Base-by-base conservation (phyloP, 73 alveolate species). In the Stentor roeselii region DNA sequence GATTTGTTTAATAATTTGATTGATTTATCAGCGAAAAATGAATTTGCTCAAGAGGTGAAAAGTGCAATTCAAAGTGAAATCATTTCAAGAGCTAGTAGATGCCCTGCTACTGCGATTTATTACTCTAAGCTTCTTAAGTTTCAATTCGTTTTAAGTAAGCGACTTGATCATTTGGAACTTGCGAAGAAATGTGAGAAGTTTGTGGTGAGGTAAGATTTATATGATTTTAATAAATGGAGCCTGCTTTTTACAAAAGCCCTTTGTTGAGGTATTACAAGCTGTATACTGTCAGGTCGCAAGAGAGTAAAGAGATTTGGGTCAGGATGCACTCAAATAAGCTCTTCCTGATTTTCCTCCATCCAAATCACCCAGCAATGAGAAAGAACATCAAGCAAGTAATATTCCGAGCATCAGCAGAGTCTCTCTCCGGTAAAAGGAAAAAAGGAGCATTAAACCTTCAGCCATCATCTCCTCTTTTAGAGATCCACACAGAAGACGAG, bases 151-250 rank as follows among this genome's bases (percentile, higher is more conserved):
- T n/a, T n/a, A n/a, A n/a, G n/a, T n/a, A n/a, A n/a, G n/a, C n/a
- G n/a, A n/a, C n/a, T n/a, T n/a, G n/a, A n/a, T n/a, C n/a, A n/a
- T n/a, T n/a, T n/a, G n/a, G n/a, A n/a, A n/a, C n/a, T n/a, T n/a
- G n/a, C n/a, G n/a, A n/a, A n/a, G n/a, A n/a, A n/a, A n/a, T n/a
- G n/a, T n/a, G n/a, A n/a, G n/a, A n/a, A n/a, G n/a, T n/a, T n/a
- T n/a, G n/a, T n/a, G n/a, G n/a, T n/a, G n/a, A n/a, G n/a, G n/a
- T n/a, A n/a, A n/a, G n/a, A n/a, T n/a, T n/a, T n/a, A n/a, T n/a
- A n/a, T n/a, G n/a, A n/a, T n/a, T n/a, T n/a, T n/a, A n/a, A n/a
- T 58, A 67, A 21, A 67, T 67, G 80, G 80, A 67, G 41, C 37
- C 80, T 21, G 21, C 41, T n/a, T 67, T 21, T 67, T 67, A 21